Conservation (phyloP, 768 basidiomycete genomes). For the Boletus insuetus region DNA sequence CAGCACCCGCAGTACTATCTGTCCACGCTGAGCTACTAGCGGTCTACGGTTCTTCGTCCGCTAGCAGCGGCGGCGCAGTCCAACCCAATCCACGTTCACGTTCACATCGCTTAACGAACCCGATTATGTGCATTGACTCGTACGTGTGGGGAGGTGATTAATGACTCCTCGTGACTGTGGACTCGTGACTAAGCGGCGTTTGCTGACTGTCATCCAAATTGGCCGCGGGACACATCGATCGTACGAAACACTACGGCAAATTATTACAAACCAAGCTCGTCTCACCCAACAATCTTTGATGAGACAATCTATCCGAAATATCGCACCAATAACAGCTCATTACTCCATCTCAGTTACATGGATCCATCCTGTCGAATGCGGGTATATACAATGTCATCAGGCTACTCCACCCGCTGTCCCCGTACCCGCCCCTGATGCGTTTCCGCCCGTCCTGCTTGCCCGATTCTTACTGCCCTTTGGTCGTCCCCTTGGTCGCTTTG, state of each 20-base stretch:
- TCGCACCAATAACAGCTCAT: too few species aligned
- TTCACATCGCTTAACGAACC: neutral
- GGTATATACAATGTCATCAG: constrained; percentile 9
- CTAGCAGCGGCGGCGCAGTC: neutral
- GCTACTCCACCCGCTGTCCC: neutral
- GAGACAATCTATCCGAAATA: too few species aligned
- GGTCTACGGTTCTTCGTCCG: too few species aligned
- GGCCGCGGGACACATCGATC: neutral
- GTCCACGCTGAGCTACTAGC: too few species aligned
- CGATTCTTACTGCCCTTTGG: constrained; percentile 71
- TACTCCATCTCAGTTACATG: too few species aligned
- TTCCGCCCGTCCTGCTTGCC: constrained; percentile 18
- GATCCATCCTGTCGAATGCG: neutral
- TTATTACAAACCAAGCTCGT: constrained; percentile 7
- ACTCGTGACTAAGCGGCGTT: constrained; percentile 11
- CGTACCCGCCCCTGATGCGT: constrained; percentile 6
- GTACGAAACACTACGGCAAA: neutral
- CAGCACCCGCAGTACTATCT: neutral
- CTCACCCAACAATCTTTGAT: neutral
- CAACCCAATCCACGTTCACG: neutral
- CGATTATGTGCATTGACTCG: too few species aligned
- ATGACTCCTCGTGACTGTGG: neutral
- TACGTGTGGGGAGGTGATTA: neutral
- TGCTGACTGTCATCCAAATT: constrained; percentile 5
- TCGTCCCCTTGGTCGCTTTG: constrained; percentile 60